Percentiles rank a stretch among this genome's conserved stretches.
phyloP scores from a whole-genome alignment of 768 basidiomycete genomes.

The Postia placenta region DNA sequence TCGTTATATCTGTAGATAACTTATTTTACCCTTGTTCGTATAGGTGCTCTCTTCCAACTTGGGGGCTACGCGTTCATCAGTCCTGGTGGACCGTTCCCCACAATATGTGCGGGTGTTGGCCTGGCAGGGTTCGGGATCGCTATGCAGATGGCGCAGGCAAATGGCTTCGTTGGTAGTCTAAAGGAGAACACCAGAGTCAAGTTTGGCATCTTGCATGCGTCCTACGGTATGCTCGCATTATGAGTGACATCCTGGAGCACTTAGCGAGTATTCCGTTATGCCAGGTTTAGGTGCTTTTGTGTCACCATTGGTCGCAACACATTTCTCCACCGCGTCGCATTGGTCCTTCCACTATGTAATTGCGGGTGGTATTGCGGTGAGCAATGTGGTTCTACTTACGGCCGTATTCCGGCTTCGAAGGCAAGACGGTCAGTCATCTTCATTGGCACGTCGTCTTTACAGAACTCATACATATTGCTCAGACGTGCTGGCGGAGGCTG shows the following conservation, averaged over 20 bases:
- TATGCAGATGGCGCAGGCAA: conserved; percentile 61
- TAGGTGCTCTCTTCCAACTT: conserved; percentile 48
- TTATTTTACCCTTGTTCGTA: background rate
- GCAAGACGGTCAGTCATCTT: conserved; percentile 22
- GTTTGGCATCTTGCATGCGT: conserved; percentile 63
- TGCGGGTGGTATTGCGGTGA: conserved; percentile 20
- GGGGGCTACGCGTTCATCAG: conserved; percentile 48
- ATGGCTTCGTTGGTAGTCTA: conserved; percentile 59
- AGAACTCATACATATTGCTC: too few species aligned
- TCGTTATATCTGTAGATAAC: conserved; percentile 5
- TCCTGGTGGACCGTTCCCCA: conserved; percentile 56
- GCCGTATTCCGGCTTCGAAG: conserved; percentile 21
- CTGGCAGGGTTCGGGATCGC: conserved; percentile 43
- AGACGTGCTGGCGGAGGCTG: conserved; percentile 23
- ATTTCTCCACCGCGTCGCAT: conserved; percentile 40
- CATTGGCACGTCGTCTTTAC: background rate
- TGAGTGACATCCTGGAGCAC: too few species aligned
- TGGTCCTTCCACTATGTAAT: conserved; percentile 42
- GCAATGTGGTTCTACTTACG: conserved; percentile 13
- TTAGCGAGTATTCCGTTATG: background rate
- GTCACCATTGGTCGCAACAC: conserved; percentile 48
- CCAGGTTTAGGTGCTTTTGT: conserved; percentile 50
- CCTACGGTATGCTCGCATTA: conserved; percentile 44
- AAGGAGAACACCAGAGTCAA: conserved; percentile 47
- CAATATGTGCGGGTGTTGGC: conserved; percentile 45